A percentile compares a stretch with the other conserved stretches of the same genome.
Evolutionary conservation across 257 asterid species (phyloP).

Genomic region (Ligustrum vulgare): DNA sequence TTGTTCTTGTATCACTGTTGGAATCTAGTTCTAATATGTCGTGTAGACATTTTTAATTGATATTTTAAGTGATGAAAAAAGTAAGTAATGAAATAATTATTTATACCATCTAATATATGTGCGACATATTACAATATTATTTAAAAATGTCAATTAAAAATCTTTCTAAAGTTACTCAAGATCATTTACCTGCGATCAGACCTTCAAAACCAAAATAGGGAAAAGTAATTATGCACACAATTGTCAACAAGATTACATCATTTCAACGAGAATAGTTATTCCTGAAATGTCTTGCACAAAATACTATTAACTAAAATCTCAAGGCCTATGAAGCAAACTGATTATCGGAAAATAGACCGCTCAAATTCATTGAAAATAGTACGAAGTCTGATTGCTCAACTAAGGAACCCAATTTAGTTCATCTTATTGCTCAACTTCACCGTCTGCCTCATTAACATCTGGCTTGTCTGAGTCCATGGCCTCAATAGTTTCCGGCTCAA

Average conservation of each 20-base stretch:
- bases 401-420: background rate
- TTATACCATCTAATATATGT: no score
- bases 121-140: no score
- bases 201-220: background rate
- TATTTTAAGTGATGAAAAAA: no score
- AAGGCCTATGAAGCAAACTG: background rate
- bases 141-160: no score
- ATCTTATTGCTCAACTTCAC: background rate
- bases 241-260: background rate
- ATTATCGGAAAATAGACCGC: background rate
- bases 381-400: background rate
- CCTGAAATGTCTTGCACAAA: background rate
- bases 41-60: no score
- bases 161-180: no score
- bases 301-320: no score
- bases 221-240: background rate
- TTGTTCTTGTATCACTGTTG: background rate
- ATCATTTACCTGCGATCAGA: background rate
- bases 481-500: background rate
- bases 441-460: background rate
- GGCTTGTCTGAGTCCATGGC: background rate
- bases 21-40: background rate
- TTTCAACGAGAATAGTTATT: background rate
- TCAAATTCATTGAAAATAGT: background rate
- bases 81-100: no score